Evolutionary conservation across 1,284 basidiomycete species (phyloP).

Genomic region (Psilocybe mexicana): DNA sequence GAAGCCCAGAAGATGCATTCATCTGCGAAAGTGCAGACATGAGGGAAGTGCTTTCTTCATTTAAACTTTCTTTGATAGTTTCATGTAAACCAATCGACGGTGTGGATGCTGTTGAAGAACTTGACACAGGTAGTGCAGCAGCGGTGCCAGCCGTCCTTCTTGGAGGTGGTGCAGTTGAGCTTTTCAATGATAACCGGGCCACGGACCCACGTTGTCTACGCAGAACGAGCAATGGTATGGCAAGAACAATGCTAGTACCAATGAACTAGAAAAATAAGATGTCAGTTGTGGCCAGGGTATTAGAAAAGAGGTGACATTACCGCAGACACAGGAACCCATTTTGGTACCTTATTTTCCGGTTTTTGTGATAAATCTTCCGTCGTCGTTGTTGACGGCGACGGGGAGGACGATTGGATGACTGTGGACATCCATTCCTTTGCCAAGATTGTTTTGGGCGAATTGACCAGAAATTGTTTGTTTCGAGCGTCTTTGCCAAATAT

Average conservation of each 20-base stretch:
- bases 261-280: background rate
- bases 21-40: conserved; percentile 1
- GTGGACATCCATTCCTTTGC: background rate
- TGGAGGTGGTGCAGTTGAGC: background rate
- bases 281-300: background rate
- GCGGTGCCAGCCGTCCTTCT: background rate
- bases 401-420: background rate
- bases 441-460: background rate
- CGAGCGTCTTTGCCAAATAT: background rate
- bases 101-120: background rate
- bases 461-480: background rate
- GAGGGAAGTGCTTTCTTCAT: background rate
- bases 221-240: conserved; percentile 3
- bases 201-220: conserved; percentile 1
- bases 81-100: background rate
- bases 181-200: background rate
- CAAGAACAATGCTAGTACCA: conserved; percentile 1
- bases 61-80: background rate
- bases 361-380: background rate
- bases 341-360: conserved; percentile 1
- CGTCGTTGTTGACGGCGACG: background rate
- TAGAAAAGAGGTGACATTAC: background rate
- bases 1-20: conserved; percentile 2
- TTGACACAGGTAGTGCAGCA: conserved; percentile 1
- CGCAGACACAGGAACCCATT: conserved; percentile 5